Evolutionary conservation across 2,329 filamentous ascomycete species (phyloP), one percentile per base, ranked within the genome.

Genomic region (Colletotrichum godetiae): DNA sequence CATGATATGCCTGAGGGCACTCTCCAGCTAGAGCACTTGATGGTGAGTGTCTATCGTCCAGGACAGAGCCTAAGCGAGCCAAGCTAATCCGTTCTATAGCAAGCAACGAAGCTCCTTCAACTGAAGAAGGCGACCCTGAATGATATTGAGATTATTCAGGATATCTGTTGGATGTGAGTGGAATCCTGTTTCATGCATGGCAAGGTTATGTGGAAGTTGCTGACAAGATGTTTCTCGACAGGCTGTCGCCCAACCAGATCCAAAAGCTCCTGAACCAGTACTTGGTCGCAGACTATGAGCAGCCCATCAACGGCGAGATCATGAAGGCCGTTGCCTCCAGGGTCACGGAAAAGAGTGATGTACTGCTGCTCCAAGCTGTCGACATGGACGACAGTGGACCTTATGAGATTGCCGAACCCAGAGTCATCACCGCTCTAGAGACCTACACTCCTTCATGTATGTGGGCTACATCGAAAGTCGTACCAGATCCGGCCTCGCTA

Each of bases 1-100:
- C 97, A 99, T 82, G 97, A 98, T 78, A 98, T 99, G 96, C 97
- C 97, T 1, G 96, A 99, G 84, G 97, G 97, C 68, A 99, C 96
- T 35, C 89, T 99, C 66, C 96, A 98, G 86, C 90, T 99, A 69
- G 97, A 99, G 87, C 97, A 99, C 87, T 86, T 99, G 78, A 99
- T 99, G 97, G 93, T 95, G 85, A 84, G 86, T 22, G 6, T 10
- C 5, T 31, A 8, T 27, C 31, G 49, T 12, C 22, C 31, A 46
- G 15, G 37, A 11, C 13, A 27, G 35, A n/a, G 24, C 8, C 6
- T 7, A 24, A n/a, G 7, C 5, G n/a, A 35, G 27, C n/a, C 10
- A 31, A 37, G 69, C 68, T 74, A 10, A 84, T 78, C 65, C 22
- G 31, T 6, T 61, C 8, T 59, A 77, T 75, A 94, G 92, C 96